Conservation (phyloP, 495 filamentous ascomycete genomes). For the Penicillium argentinense region DNA sequence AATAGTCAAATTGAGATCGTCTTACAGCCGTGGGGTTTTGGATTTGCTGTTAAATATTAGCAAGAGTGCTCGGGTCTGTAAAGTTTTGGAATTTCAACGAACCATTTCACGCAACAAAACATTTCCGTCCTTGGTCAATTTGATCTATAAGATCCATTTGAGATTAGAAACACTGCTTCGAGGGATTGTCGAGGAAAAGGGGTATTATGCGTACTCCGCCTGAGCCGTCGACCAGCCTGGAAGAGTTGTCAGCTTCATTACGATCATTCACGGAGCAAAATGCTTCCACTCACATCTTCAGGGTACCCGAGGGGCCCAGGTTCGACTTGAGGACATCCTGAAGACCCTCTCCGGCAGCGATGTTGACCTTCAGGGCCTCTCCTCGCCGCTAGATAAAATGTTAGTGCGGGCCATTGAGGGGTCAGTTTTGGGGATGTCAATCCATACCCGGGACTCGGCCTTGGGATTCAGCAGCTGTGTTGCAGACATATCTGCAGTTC, state of each 20-base stretch:
- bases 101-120: constrained; percentile 97
- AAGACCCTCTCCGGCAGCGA: constrained; percentile 90
- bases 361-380: constrained; percentile 95
- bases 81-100: constrained; percentile 25
- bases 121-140: constrained; percentile 98
- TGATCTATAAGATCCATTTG: constrained; percentile 64
- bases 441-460: constrained; percentile 86
- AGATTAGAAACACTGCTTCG: constrained; percentile 13
- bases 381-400: constrained; percentile 71
- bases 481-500: constrained; percentile 55
- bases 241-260: constrained; percentile 31
- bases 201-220: constrained; percentile 67
- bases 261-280: not conserved
- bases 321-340: constrained; percentile 98
- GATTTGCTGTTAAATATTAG: constrained; percentile 60
- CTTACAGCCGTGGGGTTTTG: constrained; percentile 85
- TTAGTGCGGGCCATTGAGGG: constrained; percentile 35
- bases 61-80: constrained; percentile 1
- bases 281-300: constrained; percentile 77
- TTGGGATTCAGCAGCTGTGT: constrained; percentile 97
- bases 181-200: constrained; percentile 10
- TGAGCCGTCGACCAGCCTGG: constrained; percentile 90
- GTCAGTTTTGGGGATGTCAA: constrained; percentile 12
- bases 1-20: constrained; percentile 13
- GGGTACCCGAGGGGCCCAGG: constrained; percentile 86